Evolutionary conservation across 75 land plant genomes (phyloP).

Genomic region (Pinus tabuliformis): DNA sequence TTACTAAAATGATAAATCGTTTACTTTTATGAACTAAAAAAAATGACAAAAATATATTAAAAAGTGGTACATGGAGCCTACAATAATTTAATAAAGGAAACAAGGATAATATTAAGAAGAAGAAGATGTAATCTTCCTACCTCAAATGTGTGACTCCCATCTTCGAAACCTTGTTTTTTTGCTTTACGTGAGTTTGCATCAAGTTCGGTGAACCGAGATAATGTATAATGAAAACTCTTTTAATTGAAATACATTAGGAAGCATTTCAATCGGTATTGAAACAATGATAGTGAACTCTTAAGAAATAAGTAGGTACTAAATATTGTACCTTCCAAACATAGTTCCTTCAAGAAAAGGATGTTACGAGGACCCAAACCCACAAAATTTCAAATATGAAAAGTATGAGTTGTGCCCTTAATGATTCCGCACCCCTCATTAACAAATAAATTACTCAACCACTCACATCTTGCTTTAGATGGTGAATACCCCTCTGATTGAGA

Average conservation of each 20-base stretch:
- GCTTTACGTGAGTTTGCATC: constrained; percentile 39
- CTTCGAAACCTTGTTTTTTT: constrained; percentile 53
- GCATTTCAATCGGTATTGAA: not conserved
- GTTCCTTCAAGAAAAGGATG: not conserved
- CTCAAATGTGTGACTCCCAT: constrained; percentile 92
- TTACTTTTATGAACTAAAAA: not conserved
- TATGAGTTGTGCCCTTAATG: constrained; percentile 71
- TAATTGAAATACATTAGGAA: constrained; percentile 5
- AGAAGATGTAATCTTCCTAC: constrained; percentile 17
- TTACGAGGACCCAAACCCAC: constrained; percentile 46
- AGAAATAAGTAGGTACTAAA: not conserved
- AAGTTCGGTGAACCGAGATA: constrained; percentile 52
- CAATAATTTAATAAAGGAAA: too few relatives aligned
- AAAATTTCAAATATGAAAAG: constrained; percentile 81
- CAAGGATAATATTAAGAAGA: too few relatives aligned
- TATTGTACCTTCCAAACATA: not conserved
- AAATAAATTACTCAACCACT: constrained; percentile 85
- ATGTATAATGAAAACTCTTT: constrained; percentile 84
- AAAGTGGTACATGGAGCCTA: too few relatives aligned
- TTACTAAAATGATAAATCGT: not conserved
- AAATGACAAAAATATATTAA: not conserved
- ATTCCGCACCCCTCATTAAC: constrained; percentile 89
- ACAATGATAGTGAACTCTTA: too few relatives aligned
- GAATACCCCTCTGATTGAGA: constrained; percentile 93
- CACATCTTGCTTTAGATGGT: constrained; percentile 74